phyloP scores from a whole-genome alignment of 2,329 filamentous ascomycete genomes.

The Monilinia polystroma region DNA sequence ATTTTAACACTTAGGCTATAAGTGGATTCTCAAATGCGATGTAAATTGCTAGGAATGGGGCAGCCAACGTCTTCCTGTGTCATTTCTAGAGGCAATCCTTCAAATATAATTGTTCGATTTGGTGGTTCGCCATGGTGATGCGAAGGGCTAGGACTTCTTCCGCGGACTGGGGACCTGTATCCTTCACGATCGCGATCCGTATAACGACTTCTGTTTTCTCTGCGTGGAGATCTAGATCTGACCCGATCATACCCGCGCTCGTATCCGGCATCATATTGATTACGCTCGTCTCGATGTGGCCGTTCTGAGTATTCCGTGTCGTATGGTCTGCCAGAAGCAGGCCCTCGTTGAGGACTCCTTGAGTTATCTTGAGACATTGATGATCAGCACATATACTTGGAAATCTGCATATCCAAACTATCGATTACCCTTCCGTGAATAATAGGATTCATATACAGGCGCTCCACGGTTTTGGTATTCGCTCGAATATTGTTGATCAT shows the following conservation, averaged over 20 bases:
- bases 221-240: constrained; percentile 42
- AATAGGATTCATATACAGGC: constrained; percentile 36
- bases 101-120: constrained; percentile 54
- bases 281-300: constrained; percentile 38
- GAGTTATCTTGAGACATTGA: constrained; percentile 39
- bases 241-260: constrained; percentile 43
- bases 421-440: constrained; percentile 42
- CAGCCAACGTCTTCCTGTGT: constrained; percentile 53
- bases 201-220: constrained; percentile 39
- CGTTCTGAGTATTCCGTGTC: constrained; percentile 29
- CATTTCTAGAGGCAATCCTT: constrained; percentile 52
- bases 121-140: constrained; percentile 42
- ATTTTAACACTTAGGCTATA: constrained; percentile 41
- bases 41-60: constrained; percentile 39
- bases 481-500: constrained; percentile 42
- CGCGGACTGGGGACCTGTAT: constrained; percentile 37
- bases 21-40: constrained; percentile 28
- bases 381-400: constrained; percentile 40
- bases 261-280: constrained; percentile 37
- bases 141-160: constrained; percentile 38
- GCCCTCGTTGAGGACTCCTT: constrained; percentile 36
- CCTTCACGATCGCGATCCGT: constrained; percentile 40
- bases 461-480: constrained; percentile 31
- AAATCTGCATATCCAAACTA: constrained; percentile 34
- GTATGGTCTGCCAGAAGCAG: constrained; percentile 30